phyloP scores from a whole-genome alignment of 106 monocot genomes.

The Hemerocallis citrina region DNA sequence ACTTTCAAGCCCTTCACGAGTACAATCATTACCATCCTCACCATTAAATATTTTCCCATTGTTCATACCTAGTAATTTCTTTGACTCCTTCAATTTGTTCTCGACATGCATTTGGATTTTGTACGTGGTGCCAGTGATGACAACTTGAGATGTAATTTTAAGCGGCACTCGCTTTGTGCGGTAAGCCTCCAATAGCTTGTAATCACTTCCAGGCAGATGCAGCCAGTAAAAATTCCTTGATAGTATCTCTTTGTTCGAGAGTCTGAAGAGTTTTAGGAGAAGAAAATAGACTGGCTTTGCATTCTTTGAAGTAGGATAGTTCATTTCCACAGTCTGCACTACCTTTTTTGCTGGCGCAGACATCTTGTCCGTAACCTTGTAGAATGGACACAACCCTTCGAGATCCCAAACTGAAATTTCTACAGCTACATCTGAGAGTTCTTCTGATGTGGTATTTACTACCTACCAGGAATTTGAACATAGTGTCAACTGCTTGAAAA shows the following conservation, averaged over 20 bases:
- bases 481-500: too few relatives aligned
- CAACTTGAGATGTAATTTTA: slow-evolving; percentile 62
- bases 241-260: slow-evolving; percentile 42
- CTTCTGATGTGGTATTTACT: slow-evolving; percentile 70
- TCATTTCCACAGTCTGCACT: slow-evolving; percentile 44
- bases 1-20: neutral
- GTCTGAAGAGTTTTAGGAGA: slow-evolving; percentile 80
- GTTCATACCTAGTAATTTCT: neutral
- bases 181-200: slow-evolving; percentile 65
- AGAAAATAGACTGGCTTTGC: slow-evolving; percentile 85
- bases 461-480: slow-evolving; percentile 42
- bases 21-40: neutral
- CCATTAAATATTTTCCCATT: neutral
- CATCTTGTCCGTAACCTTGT: slow-evolving; percentile 63
- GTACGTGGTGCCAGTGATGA: slow-evolving; percentile 45
- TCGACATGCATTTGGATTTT: slow-evolving; percentile 49
- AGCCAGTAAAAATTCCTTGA: slow-evolving; percentile 98
- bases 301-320: slow-evolving; percentile 60
- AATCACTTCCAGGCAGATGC: slow-evolving; percentile 62
- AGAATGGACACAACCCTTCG: slow-evolving; percentile 68
- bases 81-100: slow-evolving; percentile 45
- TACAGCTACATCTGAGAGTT: slow-evolving; percentile 56
- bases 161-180: slow-evolving; percentile 64
- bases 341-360: slow-evolving; percentile 61
- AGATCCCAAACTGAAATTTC: slow-evolving; percentile 93